Conservation (phyloP, 257 asterid species). For the Lantana camara region DNA sequence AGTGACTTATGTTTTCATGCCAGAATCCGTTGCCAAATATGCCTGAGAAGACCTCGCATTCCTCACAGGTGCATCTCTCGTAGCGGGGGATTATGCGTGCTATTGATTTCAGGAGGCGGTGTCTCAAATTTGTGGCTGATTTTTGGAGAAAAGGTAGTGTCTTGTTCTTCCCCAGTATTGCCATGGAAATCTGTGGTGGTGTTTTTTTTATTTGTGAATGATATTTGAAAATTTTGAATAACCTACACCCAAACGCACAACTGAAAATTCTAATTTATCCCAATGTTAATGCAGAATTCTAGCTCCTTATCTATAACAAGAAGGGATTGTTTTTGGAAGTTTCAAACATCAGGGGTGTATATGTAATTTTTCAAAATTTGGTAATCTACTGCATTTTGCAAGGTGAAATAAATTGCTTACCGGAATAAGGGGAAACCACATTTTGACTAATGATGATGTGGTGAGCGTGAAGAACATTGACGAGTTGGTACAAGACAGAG, state of each 20-base stretch:
- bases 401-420: constrained; percentile 36
- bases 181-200: constrained; percentile 50
- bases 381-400: not conserved
- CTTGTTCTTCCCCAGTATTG: constrained; percentile 47
- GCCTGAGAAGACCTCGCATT: constrained; percentile 61
- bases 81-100: constrained; percentile 52
- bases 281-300: no score
- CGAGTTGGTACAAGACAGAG: constrained; percentile 57
- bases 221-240: not conserved
- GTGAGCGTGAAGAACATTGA: constrained; percentile 63
- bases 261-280: no score
- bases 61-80: constrained; percentile 55
- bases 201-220: not conserved
- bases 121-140: constrained; percentile 34
- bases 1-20: constrained; percentile 51
- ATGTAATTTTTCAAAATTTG: no score
- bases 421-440: constrained; percentile 62
- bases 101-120: constrained; percentile 40
- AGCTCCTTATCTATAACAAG: no score
- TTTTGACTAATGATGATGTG: constrained; percentile 42
- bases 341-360: no score
- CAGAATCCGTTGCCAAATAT: constrained; percentile 60
- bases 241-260: no score
- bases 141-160: constrained; percentile 37
- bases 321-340: no score